phyloP scores from a whole-genome alignment of 306 rosid genomes.

The Castanea sativa region DNA sequence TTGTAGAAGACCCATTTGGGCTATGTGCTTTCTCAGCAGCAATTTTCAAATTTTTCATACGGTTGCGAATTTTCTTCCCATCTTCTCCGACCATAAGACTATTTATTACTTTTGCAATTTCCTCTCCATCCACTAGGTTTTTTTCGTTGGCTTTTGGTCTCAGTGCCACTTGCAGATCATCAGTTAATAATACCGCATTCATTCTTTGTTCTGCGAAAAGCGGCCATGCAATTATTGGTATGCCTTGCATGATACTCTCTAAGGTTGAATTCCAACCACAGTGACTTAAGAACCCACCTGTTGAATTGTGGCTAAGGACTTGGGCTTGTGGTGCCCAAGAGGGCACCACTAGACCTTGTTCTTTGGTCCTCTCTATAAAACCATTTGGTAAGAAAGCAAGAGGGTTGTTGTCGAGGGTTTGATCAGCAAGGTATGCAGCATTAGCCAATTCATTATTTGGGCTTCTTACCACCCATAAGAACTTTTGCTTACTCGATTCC shows the following conservation, averaged over 20 bases:
- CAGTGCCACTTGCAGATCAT: conserved; percentile 24
- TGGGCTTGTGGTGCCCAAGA: conserved; percentile 30
- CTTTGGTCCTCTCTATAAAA: conserved; percentile 25
- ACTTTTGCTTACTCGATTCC: conserved; percentile 13
- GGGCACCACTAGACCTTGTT: conserved; percentile 23
- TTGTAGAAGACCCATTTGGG: conserved; percentile 30
- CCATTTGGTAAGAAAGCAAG: conserved; percentile 14
- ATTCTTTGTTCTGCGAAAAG: conserved; percentile 29
- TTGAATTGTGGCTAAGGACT: conserved; percentile 18
- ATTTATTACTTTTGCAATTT: conserved; percentile 20
- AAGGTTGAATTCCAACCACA: conserved; percentile 34
- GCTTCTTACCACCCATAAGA: conserved; percentile 31
- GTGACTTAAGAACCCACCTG: conserved; percentile 29
- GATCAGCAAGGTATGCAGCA: conserved; percentile 11
- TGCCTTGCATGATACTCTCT: conserved; percentile 18
- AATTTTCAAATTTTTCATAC: conserved; percentile 7
- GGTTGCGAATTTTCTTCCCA: conserved; percentile 6
- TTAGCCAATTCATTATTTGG: neutral
- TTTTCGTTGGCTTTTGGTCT: conserved; percentile 14
- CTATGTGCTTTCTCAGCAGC: conserved; percentile 13
- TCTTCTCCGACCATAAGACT: conserved; percentile 29
- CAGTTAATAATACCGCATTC: conserved; percentile 20
- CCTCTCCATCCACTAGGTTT: conserved; percentile 29
- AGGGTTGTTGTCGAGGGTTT: neutral
- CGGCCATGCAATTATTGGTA: conserved; percentile 33